Evolutionary conservation across 257 asterid species (phyloP).

Genomic region (Marsdenia floribunda): DNA sequence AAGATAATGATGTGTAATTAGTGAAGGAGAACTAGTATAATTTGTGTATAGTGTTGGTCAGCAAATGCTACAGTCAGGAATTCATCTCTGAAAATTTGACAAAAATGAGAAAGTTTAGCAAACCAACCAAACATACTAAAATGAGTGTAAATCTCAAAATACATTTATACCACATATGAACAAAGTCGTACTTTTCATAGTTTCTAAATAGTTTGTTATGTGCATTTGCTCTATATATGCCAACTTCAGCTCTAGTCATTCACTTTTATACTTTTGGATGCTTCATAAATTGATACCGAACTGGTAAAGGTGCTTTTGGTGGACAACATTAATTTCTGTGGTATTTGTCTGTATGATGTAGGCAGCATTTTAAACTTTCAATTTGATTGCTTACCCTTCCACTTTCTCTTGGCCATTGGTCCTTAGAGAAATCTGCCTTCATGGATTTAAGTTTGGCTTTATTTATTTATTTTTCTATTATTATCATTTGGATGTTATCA

Average conservation of each 20-base stretch:
- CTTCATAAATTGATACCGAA: not conserved
- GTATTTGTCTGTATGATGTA: not conserved
- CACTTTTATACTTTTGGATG: not conserved
- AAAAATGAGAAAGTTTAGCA: not conserved
- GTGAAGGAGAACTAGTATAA: not conserved
- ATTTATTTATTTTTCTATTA: too few species aligned
- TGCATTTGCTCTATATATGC: not conserved
- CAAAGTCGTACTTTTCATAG: not conserved
- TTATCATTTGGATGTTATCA: not conserved
- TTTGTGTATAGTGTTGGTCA: not conserved
- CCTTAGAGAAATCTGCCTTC: not conserved
- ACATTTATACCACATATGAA: not conserved
- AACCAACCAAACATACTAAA: not conserved
- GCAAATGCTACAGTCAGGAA: not conserved
- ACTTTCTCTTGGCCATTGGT: not conserved
- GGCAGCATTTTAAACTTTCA: not conserved
- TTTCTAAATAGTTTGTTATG: not conserved
- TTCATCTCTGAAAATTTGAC: not conserved
- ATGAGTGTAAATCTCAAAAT: not conserved
- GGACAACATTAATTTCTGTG: not conserved
- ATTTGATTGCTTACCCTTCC: not conserved
- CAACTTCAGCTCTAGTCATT: not conserved
- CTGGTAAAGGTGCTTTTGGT: conserved; percentile 2
- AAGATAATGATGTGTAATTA: not conserved
- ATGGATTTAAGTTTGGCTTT: not conserved